Conservation (phyloP, 805 yeast species). For the Sungouiella thailandica region DNA sequence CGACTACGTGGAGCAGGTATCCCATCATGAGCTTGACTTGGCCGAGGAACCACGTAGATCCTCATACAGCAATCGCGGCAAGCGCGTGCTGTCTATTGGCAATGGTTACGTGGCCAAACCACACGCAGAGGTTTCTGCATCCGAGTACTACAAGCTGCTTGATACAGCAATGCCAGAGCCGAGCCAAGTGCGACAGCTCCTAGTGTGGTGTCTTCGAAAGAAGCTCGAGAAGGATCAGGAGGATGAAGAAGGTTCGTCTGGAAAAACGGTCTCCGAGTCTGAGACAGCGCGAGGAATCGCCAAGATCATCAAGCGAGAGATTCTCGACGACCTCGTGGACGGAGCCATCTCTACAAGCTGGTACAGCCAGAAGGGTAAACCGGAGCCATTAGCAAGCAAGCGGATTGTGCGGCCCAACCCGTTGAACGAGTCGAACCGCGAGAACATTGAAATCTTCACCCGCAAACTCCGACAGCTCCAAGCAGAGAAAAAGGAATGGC, state of each 20-base stretch:
- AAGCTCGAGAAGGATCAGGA: conserved; percentile 31
- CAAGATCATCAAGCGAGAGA: conserved; percentile 58
- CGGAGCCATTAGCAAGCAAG: conserved; percentile 18
- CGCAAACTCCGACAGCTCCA: conserved; percentile 40
- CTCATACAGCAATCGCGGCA: conserved; percentile 59
- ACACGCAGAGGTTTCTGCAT: conserved; percentile 52
- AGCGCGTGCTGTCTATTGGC: conserved; percentile 68
- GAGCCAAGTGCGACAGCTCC: conserved; percentile 62
- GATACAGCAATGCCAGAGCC: conserved; percentile 65
- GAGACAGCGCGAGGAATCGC: conserved; percentile 48
- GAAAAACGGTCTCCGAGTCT: conserved; percentile 25
- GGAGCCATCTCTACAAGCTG: conserved; percentile 64
- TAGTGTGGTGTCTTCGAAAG: conserved; percentile 64
- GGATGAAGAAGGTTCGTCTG: conserved; percentile 5
- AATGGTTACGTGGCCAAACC: conserved; percentile 68
- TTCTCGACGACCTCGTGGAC: conserved; percentile 52
- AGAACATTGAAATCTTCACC: conserved; percentile 43
- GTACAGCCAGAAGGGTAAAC: conserved; percentile 43
- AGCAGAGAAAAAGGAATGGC: conserved; percentile 48
- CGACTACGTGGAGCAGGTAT: conserved; percentile 26
- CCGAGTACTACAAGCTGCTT: conserved; percentile 57
- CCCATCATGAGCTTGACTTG: conserved; percentile 22
- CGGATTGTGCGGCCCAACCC: conserved; percentile 50
- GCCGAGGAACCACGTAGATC: conserved; percentile 35
- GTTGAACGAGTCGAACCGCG: conserved; percentile 49